A percentile compares a stretch with the other conserved stretches of the same genome.
phyloP scores from a whole-genome alignment of 2,329 filamentous ascomycete species.

The Colletotrichum sojae region DNA sequence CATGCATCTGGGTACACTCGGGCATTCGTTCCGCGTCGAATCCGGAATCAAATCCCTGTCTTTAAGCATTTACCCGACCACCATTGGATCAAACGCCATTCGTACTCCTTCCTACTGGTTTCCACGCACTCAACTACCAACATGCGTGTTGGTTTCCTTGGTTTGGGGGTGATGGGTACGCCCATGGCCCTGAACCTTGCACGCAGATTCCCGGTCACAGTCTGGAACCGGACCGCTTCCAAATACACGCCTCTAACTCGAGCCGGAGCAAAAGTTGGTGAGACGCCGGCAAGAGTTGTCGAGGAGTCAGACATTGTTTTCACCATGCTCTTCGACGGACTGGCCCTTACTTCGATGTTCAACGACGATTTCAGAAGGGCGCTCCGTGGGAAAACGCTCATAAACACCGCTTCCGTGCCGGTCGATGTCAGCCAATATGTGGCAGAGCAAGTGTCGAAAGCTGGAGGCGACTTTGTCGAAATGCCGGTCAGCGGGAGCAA shows the following conservation, averaged over 20 bases:
- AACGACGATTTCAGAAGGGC: slow-evolving; percentile 43
- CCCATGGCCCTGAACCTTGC: slow-evolving; percentile 52
- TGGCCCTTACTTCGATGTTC: slow-evolving; percentile 46
- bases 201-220: slow-evolving; percentile 45
- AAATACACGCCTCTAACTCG: slow-evolving; percentile 45
- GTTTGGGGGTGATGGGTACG: slow-evolving; percentile 50
- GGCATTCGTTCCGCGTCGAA: not conserved
- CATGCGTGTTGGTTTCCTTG: slow-evolving; percentile 48
- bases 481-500: slow-evolving; percentile 54
- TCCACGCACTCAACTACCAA: not conserved
- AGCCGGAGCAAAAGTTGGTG: slow-evolving; percentile 44
- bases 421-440: slow-evolving; percentile 46
- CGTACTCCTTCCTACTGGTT: too few relatives aligned
- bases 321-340: slow-evolving; percentile 49
- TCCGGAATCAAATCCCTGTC: too few relatives aligned
- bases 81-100: too few relatives aligned
- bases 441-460: slow-evolving; percentile 42
- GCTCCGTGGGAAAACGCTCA: slow-evolving; percentile 48
- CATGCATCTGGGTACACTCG: too few relatives aligned
- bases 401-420: slow-evolving; percentile 51
- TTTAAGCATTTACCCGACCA: too few relatives aligned
- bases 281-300: slow-evolving; percentile 45
- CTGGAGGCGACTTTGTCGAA: slow-evolving; percentile 50
- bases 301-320: slow-evolving; percentile 49
- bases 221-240: slow-evolving; percentile 50